Evolutionary conservation across 495 filamentous ascomycete species (phyloP), one percentile per base, ranked within the genome.

Genomic region (Podospora anserina): DNA sequence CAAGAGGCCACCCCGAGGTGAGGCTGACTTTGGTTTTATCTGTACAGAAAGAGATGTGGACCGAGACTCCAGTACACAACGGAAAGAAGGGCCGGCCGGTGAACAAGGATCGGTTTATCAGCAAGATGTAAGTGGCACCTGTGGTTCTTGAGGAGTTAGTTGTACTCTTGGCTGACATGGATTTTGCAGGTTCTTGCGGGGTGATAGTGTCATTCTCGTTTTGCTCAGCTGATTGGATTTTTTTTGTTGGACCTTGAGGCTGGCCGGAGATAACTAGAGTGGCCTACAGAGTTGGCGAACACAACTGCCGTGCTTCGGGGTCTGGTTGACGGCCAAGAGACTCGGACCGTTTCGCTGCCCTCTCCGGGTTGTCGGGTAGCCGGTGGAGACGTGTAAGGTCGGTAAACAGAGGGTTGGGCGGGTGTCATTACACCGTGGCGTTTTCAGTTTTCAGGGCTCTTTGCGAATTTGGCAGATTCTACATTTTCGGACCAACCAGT

Each of bases 71-170:
- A 49, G 78, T 86, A 27, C 83, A 86, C 16, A 86, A 84, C 55
- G 92, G 92, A 28, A 91, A 91, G 82, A 94, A 93, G 82, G 92
- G 94, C 64, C 88, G 90, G 78, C 90, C 92, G 39, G 91, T 97
- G 53, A 98, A 99, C 82, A 97, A 97, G 87, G 95, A 99, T 80
- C 85, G 96, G 34, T 99, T 97, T 80, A 93, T 98, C 74, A 96
- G 92, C 85, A 99, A 99, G 84, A 93, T 99, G 95, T 97, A 78
- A 68, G 90, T 84, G 27, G 20, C 16, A 11, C 44, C 26, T 16
- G n/a, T 4, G 56, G 23, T 1, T 2, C 26, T 54, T 57, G 5
- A 55, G 15, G 4, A 7, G 2, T 34, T 18, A 7, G 2, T 34
- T 18, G 58, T 69, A 11, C 39, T 49, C 30, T 32, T 5, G 30